Evolutionary conservation across 108 stramenopile genomes (phyloP), one percentile per base, ranked within the genome.

Genomic region (Cyclotella baltica): DNA sequence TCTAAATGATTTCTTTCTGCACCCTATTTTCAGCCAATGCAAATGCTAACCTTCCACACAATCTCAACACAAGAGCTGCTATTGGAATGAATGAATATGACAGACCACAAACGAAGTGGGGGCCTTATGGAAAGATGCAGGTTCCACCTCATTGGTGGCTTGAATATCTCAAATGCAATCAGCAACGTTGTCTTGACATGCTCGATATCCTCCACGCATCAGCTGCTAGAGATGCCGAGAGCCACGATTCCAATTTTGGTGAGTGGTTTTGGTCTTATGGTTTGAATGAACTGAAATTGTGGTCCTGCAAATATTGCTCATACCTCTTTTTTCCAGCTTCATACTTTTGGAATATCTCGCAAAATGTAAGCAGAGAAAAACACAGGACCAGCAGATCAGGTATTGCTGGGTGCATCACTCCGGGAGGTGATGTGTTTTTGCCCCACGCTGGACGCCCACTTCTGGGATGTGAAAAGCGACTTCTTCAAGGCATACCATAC

Each of bases 401-500:
- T 13, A 79, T 93, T 34, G 80, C 87, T 38, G 85, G 88, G 22
- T 91, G 93, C 70, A 79, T 93, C 11, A 89, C 90, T 25, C 93
- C 93, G 4, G 93, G 90, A 11, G 93, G 90, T 16, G 90, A 93
- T 47, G 66, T 90, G 19, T 83, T 93, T 33, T 58, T 93, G 22
- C 90, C 93, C 13, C 79, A 90, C 68, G 61, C 67, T 47, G 93
- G 93, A 18, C 79, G 93, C 22, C 77, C 86, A 1, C 48, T 93
- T 22, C 62, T 93, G 31, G 90, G 93, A 27, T 87, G 82, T 62
- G 93, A 93, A 71, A 93, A 93, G 75, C 86, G 91, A 0, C 68
- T 93, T 11, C 63, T 93, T 3, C 93, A 93, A 68, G 86, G 93
- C 22, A 91, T 93, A 22, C 93, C 93, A 15, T 93, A 77, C 62